Base-by-base conservation (phyloP, 2,329 filamentous ascomycete genomes). In the Alternaria triticina region DNA sequence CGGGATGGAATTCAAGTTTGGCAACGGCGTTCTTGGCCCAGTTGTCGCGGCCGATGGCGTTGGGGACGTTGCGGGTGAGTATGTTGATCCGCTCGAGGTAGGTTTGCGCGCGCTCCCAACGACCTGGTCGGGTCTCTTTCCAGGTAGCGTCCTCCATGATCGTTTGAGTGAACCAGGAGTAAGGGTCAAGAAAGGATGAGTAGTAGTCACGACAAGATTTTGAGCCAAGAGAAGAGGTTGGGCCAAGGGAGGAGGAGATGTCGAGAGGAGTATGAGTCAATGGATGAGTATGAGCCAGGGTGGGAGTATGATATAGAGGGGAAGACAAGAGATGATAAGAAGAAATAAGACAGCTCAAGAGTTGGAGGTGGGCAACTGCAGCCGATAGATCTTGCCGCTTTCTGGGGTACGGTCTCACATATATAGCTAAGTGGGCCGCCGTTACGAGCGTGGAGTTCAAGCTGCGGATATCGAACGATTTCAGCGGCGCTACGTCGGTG, bases 11-110 rank as follows among this genome's bases (percentile, higher is more conserved):
- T 36, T 67, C 64, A 43, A 73, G 70, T 49, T 71, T 73, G 17
- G 70, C 70, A 33, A 72, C 68, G 13, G 69, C 71, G 7, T 65
- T 72, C 47, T 72, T 73, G 17, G 70, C 71, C 71, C 71, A 73
- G 46, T 73, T 71, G 50, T 73, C 71, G 43, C 67, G 65, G 23
- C 71, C 71, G 15, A 67, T 57, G n/a, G 71, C 71, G 51, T 72
- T 73, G 25, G 67, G 64, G 17, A 73, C 70, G 33, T 73, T 73
- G 28, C 71, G 64, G 30, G 70, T 73, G 44, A 72, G 56, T 12
- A 71, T 62, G 40, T 67, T 69, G 50, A 72, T 67, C 60, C 64
- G 72, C 59, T 73, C 71, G 15, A 73, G 57, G 56, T 66, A 69
- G 12, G 62, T 71, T 23, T 67, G 70, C 4, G 71, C 70, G 7